Conservation (phyloP, 441 rosid genomes). For the Macaranga tanarius region DNA sequence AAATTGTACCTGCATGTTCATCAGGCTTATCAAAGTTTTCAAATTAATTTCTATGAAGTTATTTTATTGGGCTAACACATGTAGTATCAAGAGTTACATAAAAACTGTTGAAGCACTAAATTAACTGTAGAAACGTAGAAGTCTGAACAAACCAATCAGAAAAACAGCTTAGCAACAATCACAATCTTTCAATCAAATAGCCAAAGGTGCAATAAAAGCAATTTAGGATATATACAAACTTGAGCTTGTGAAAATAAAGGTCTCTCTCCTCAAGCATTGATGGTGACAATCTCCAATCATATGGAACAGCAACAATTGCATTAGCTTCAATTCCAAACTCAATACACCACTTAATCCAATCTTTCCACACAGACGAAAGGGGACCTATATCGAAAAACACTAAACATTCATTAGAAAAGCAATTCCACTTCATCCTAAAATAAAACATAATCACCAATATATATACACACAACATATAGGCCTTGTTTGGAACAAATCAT, state of each 20-base stretch:
- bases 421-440: no score
- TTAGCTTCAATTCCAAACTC: slow-evolving; percentile 96
- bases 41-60: background rate
- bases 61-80: background rate
- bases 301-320: slow-evolving; percentile 93
- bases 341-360: slow-evolving; percentile 98
- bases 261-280: slow-evolving; percentile 95
- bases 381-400: slow-evolving; percentile 58
- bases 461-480: background rate
- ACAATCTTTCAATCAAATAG: background rate
- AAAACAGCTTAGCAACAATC: background rate
- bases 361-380: slow-evolving; percentile 97
- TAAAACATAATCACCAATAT: background rate
- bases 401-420: background rate
- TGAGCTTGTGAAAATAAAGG: slow-evolving; percentile 94
- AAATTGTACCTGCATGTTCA: background rate
- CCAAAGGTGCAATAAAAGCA: background rate
- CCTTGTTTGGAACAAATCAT: background rate
- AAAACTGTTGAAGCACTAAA: background rate
- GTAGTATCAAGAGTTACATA: background rate
- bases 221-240: slow-evolving; percentile 49
- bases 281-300: slow-evolving; percentile 98
- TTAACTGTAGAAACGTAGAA: background rate
- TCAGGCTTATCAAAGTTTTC: background rate
- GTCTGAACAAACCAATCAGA: background rate